These are phyloP conservation scores for Balakata baccata DNA, from an alignment of 345 rosid species.

Conservation along the genomic window DNA sequence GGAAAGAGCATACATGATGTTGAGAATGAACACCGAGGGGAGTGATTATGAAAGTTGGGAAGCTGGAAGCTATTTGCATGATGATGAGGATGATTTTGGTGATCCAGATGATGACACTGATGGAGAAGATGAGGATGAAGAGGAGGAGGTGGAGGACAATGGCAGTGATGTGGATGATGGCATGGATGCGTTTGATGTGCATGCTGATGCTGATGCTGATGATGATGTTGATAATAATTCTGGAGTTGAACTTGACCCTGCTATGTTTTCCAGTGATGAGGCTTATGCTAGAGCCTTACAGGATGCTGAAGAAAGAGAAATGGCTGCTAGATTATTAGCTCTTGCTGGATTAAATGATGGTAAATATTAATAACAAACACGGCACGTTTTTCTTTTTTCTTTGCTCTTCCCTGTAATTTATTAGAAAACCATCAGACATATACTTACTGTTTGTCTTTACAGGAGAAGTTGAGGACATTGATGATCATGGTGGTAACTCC, in stretches of 20 bases:
- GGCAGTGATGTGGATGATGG: constrained; percentile 39
- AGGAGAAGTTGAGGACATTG: constrained; percentile 55
- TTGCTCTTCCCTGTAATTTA: background rate
- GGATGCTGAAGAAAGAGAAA: constrained; percentile 86
- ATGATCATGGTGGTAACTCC: constrained; percentile 50
- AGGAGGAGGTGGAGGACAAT: constrained; percentile 25
- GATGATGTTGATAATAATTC: constrained; percentile 31
- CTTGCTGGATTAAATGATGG: constrained; percentile 63
- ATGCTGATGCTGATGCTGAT: constrained; percentile 49
- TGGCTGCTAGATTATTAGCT: constrained; percentile 76
- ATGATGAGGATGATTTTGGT: constrained; percentile 61
- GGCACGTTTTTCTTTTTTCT: background rate
- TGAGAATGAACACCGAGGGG: constrained; percentile 59
- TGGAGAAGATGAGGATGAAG: constrained; percentile 33
- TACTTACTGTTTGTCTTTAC: constrained; percentile 31
- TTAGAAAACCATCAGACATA: background rate
- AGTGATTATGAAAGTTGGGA: constrained; percentile 91
- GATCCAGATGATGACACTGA: constrained; percentile 47
- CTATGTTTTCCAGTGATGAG: constrained; percentile 69
- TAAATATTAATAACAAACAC: constrained; percentile 30
- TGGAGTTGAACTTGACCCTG: constrained; percentile 45
- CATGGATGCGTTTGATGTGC: constrained; percentile 58
- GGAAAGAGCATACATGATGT: constrained; percentile 94
- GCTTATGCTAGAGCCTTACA: constrained; percentile 90
- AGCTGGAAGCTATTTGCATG: constrained; percentile 52